Percentiles rank a stretch among this genome's conserved stretches.
Evolutionary conservation across 495 filamentous ascomycete species (phyloP).

Genomic region (Paragyromitra xinjiangensis): DNA sequence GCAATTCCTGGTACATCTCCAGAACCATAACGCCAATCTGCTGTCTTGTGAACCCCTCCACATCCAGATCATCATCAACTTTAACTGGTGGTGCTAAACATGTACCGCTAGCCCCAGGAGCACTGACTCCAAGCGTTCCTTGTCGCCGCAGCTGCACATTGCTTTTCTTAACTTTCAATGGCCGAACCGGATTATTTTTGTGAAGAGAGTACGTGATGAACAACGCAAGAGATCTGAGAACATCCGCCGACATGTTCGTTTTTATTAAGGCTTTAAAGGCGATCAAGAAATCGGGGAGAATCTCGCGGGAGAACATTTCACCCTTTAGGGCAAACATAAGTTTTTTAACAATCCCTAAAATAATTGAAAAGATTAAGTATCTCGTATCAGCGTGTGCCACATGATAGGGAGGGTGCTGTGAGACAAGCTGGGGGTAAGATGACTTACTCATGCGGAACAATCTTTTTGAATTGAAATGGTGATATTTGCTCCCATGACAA

Average conservation of each 20-base stretch:
- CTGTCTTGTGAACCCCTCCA: conserved; percentile 57
- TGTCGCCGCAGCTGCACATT: conserved; percentile 57
- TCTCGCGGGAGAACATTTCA: conserved; percentile 74
- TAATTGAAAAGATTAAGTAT: conserved; percentile 10
- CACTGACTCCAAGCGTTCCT: conserved; percentile 54
- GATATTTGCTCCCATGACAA: conserved; percentile 82
- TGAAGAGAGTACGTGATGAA: conserved; percentile 94
- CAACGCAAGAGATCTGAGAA: conserved; percentile 84
- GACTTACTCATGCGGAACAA: conserved; percentile 88
- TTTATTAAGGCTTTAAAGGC: conserved; percentile 81
- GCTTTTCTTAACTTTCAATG: conserved; percentile 66
- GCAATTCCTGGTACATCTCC: conserved; percentile 79
- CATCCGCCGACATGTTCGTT: conserved; percentile 79
- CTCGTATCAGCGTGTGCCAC: conserved; percentile 33
- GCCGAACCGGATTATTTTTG: conserved; percentile 63
- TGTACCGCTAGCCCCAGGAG: conserved; percentile 50
- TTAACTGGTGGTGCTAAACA: conserved; percentile 54
- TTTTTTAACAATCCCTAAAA: conserved; percentile 83
- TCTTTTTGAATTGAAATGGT: conserved; percentile 87
- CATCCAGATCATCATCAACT: conserved; percentile 37
- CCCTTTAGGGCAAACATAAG: conserved; percentile 87
- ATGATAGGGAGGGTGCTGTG: conserved; percentile 16
- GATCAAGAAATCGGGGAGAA: conserved; percentile 75
- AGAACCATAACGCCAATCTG: conserved; percentile 79
- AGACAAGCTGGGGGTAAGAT: conserved; percentile 11